phyloP scores from a whole-genome alignment of 208 protist species.

The Wallacemonas sp. region DNA sequence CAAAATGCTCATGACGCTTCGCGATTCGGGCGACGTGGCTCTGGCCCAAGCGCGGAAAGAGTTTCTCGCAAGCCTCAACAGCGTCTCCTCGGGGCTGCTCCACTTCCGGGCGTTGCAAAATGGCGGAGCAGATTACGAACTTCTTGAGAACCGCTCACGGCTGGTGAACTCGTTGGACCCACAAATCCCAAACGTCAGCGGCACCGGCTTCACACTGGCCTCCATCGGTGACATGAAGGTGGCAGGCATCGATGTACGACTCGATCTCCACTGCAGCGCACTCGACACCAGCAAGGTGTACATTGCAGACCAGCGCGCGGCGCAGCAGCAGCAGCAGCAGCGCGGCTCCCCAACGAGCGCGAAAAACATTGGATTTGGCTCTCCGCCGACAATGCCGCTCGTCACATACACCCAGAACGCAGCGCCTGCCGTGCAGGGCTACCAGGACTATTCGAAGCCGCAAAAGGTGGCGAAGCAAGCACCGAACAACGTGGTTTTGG shows the following conservation, averaged over 20 bases:
- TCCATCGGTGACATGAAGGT: slow-evolving; percentile 55
- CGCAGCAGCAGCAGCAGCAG: slow-evolving; percentile 18
- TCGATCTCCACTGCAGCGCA: slow-evolving; percentile 46
- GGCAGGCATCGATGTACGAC: slow-evolving; percentile 37
- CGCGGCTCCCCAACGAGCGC: neutral
- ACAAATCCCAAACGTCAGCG: slow-evolving; percentile 46
- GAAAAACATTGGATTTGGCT: too few species aligned
- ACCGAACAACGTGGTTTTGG: neutral
- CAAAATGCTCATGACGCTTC: slow-evolving; percentile 46
- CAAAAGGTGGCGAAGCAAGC: too few species aligned
- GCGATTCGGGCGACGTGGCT: slow-evolving; percentile 58
- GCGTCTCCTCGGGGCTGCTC: slow-evolving; percentile 48
- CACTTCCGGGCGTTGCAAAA: slow-evolving; percentile 49
- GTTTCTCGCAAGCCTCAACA: slow-evolving; percentile 59
- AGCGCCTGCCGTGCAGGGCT: too few species aligned
- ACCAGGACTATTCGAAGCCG: too few species aligned
- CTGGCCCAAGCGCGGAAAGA: slow-evolving; percentile 42
- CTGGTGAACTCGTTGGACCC: slow-evolving; percentile 30
- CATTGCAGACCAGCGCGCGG: slow-evolving; percentile 6
- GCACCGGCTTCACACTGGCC: slow-evolving; percentile 59
- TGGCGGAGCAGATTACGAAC: slow-evolving; percentile 62
- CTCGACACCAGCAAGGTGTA: slow-evolving; percentile 5
- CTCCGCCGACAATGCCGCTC: neutral
- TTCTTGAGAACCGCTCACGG: slow-evolving; percentile 50
- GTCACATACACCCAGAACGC: neutral